Evolutionary conservation across 2,329 filamentous ascomycete species (phyloP).

Genomic region (Fusarium mexicanum): DNA sequence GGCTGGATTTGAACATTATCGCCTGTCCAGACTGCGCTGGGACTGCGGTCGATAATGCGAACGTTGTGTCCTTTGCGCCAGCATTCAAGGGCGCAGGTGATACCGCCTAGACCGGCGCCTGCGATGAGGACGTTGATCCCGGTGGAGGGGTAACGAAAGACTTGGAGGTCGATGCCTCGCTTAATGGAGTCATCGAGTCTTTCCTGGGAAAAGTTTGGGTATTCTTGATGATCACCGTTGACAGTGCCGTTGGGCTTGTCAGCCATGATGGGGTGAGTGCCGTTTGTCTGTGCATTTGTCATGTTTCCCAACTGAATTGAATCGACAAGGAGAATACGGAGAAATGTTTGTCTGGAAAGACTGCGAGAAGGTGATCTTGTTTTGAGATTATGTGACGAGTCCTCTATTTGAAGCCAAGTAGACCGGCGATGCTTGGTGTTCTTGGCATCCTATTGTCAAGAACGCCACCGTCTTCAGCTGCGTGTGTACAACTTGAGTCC

Average conservation of each 20-base stretch:
- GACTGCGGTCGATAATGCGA: conserved; percentile 19
- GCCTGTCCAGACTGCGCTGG: conserved; percentile 20
- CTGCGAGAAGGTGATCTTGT: accelerated
- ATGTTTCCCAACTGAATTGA: background rate
- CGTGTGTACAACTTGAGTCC: background rate
- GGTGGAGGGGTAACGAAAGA: conserved; percentile 28
- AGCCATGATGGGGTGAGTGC: background rate
- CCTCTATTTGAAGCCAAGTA: conserved; percentile 10
- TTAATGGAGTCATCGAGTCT: background rate
- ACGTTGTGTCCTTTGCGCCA: conserved; percentile 33
- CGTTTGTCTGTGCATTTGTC: background rate
- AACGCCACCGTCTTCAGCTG: background rate
- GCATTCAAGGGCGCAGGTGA: conserved; percentile 23
- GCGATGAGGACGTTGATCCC: conserved; percentile 23
- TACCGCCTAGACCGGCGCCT: conserved; percentile 12
- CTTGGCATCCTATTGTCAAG: background rate
- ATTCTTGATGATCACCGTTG: background rate
- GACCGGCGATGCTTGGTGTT: background rate
- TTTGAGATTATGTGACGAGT: background rate
- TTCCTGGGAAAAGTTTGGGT: background rate
- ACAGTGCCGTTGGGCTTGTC: background rate
- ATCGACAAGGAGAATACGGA: accelerated
- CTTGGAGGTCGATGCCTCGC: conserved; percentile 6
- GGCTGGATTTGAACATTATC: conserved; percentile 29
- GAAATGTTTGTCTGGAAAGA: accelerated